phyloP scores from a whole-genome alignment of 1,284 basidiomycete species.

The Chalciporus sp. region DNA sequence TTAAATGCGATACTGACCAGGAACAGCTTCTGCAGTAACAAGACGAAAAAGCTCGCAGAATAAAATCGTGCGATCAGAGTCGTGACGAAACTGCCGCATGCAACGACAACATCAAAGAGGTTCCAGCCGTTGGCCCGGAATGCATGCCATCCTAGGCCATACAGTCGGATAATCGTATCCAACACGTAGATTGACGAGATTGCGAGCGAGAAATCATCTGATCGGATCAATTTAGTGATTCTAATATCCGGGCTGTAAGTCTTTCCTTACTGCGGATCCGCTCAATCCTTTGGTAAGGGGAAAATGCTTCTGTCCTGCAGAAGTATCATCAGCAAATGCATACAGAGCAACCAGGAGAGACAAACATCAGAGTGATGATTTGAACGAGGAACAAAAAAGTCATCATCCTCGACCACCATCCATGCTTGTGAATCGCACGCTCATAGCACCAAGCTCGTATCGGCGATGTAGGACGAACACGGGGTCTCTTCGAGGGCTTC shows the following conservation, averaged over 20 bases:
- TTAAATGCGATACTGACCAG: constrained; percentile 94
- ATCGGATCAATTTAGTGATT: constrained; percentile 9
- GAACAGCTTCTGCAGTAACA: constrained; percentile 93
- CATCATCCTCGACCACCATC: constrained; percentile 90
- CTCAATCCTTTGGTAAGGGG: constrained; percentile 56
- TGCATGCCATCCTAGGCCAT: constrained; percentile 84
- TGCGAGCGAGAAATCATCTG: constrained; percentile 78
- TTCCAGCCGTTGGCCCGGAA: constrained; percentile 93
- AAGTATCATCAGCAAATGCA: not conserved
- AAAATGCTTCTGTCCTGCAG: constrained; percentile 79
- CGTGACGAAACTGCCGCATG: constrained; percentile 83
- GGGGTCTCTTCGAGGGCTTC: constrained; percentile 82
- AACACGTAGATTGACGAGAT: constrained; percentile 77
- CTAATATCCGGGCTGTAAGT: not conserved
- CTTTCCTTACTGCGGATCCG: constrained; percentile 65
- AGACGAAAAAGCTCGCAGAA: constrained; percentile 48
- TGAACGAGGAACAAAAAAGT: constrained; percentile 85
- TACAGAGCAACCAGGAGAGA: constrained; percentile 12
- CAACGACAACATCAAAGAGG: constrained; percentile 85
- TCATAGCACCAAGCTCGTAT: constrained; percentile 91
- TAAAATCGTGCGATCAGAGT: constrained; percentile 77
- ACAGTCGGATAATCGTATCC: constrained; percentile 80
- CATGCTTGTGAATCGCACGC: constrained; percentile 88
- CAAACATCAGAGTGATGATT: constrained; percentile 84
- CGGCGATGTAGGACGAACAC: constrained; percentile 52